A percentile compares a stretch with the other conserved stretches of the same genome.
Evolutionary conservation across 2,329 filamentous ascomycete species (phyloP).

Genomic region (Penicillium sp.): DNA sequence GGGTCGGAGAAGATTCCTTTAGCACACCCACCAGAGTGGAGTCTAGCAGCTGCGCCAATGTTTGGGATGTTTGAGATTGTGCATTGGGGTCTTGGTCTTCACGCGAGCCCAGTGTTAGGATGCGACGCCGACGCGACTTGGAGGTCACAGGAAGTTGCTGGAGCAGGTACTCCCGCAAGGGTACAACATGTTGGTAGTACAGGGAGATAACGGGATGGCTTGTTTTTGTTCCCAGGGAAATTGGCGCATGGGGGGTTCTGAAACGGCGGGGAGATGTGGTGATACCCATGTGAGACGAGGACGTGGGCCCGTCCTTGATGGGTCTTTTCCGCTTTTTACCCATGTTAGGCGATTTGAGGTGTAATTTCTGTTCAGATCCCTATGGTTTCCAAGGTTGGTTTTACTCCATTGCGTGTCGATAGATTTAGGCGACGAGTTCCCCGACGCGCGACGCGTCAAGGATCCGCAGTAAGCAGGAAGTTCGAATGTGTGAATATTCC

Average conservation of each 20-base stretch:
- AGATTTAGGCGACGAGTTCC: background rate
- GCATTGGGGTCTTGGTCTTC: constrained; percentile 3
- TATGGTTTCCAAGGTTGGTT: background rate
- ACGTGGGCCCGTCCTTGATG: constrained; percentile 23
- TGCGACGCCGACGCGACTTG: constrained; percentile 51
- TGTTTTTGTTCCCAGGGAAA: constrained; percentile 13
- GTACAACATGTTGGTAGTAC: constrained; percentile 66
- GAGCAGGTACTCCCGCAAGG: constrained; percentile 70
- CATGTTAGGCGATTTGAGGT: constrained; percentile 29
- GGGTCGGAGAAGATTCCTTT: constrained; percentile 33
- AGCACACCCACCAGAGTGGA: constrained; percentile 63
- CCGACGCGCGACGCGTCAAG: constrained; percentile 10
- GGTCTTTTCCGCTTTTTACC: constrained; percentile 47
- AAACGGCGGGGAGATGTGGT: constrained; percentile 23
- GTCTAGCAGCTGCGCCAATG: constrained; percentile 64
- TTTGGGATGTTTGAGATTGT: constrained; percentile 7
- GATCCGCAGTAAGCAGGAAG: background rate
- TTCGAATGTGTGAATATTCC: background rate
- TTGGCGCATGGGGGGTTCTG: constrained; percentile 14
- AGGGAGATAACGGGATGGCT: constrained; percentile 64
- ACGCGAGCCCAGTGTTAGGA: constrained; percentile 34
- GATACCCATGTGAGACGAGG: constrained; percentile 28
- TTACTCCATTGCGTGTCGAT: background rate
- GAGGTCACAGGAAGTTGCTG: constrained; percentile 66
- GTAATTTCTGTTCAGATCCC: background rate